Evolutionary conservation across 2,329 filamentous ascomycete genomes (phyloP).

Genomic region (Pezicula carpinea): DNA sequence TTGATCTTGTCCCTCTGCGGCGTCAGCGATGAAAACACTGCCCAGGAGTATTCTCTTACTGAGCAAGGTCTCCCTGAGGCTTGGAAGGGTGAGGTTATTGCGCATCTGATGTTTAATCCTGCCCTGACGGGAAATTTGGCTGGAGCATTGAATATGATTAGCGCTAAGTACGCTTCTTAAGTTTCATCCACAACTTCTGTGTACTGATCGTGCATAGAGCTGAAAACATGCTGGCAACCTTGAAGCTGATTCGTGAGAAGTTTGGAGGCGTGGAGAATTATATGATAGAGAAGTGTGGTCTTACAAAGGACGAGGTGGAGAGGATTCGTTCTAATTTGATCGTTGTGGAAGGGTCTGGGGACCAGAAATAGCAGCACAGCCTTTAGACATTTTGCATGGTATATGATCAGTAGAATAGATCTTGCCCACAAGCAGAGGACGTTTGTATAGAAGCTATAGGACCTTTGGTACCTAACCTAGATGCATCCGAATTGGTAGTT

Average conservation of each 20-base stretch:
- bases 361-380: slow-evolving; percentile 6
- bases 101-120: slow-evolving; percentile 44
- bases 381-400: slow-evolving; percentile 1
- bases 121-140: slow-evolving; percentile 35
- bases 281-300: slow-evolving; percentile 51
- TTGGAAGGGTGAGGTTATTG: slow-evolving; percentile 47
- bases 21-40: slow-evolving; percentile 54
- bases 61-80: slow-evolving; percentile 51
- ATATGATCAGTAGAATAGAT: background rate
- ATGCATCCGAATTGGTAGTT: too few relatives aligned
- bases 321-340: slow-evolving; percentile 46
- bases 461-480: too few relatives aligned
- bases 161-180: slow-evolving; percentile 26
- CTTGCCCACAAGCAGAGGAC: too few relatives aligned
- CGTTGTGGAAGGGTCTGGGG: slow-evolving; percentile 20
- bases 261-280: slow-evolving; percentile 64
- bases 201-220: slow-evolving; percentile 22
- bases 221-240: slow-evolving; percentile 45
- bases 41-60: slow-evolving; percentile 64
- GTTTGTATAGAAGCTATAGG: too few relatives aligned
- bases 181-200: background rate
- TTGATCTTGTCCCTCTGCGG: slow-evolving; percentile 61
- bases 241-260: slow-evolving; percentile 50
- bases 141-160: slow-evolving; percentile 39
- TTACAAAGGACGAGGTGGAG: slow-evolving; percentile 51